Base-by-base conservation (phyloP, 192 early-diverging fungal species). In the Coemansia sp. region DNA sequence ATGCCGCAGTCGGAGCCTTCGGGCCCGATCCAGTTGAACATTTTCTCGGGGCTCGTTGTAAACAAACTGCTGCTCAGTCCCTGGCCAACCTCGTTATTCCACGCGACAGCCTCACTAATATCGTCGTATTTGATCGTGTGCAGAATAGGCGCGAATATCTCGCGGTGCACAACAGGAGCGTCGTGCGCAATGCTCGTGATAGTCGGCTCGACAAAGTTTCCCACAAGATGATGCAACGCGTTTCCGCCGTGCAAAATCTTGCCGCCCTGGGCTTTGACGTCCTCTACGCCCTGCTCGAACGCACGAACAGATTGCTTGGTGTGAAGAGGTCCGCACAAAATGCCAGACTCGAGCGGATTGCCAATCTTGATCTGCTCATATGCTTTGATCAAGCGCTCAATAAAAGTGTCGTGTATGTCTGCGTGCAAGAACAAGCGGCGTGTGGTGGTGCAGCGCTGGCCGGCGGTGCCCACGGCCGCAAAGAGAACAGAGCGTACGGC, bases 381-480 rank as follows among this genome's bases (percentile, higher is more conserved):
- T 3, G 95, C 93, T 71, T 92, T 89, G 43, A 82, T 69, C 9
- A 98, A 84, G 39, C 86, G 81, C 48, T 83, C 85, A 8, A 96
- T 76, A 60, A 98, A 92, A 4, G 82, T 78, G 66, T 94, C 94
- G 77, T 95, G 89, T 60, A 95, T 90, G 49, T 83, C 82, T 67
- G 93, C 89, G 60, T 98, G 95, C 14, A 98, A 62, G 63, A 98
- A 86, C 62, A 98, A 75, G 20, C 95, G 88, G 24, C 95, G 88
- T 3, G 94, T 93, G 37, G 95, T 93, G 3, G 95, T 98, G 79
- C 95, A 98, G 54, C 95, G 82, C 79, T 98, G 95, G 23, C 95
- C 95, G 38, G 94, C 92, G 27, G 94, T 98, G 27, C 95, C 95
- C 24, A 98, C 94, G 18, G 95, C 94, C 14, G 95, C 94, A 85